A percentile compares a stretch with the other conserved stretches of the same genome.
Evolutionary conservation across 345 rosid genomes (phyloP).

Genomic region (Euphorbia peplus): DNA sequence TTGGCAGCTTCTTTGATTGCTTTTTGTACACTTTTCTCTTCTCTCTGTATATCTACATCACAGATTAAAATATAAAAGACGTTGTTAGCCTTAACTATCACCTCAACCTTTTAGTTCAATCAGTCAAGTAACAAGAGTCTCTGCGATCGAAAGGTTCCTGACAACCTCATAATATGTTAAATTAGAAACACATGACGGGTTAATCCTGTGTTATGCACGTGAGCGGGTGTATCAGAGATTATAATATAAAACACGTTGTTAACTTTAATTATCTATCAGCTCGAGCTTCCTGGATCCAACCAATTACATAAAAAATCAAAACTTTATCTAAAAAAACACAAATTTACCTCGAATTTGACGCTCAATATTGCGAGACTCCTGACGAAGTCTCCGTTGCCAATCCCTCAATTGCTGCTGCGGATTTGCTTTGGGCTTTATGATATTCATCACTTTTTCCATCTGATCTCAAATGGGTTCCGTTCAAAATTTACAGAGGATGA

Average conservation of each 20-base stretch:
- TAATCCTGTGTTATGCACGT: no score
- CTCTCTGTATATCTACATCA: conserved; percentile 92
- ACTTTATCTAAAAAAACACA: background rate
- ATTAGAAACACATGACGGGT: no score
- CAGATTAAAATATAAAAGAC: no score
- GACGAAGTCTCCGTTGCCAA: conserved; percentile 94
- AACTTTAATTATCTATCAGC: no score
- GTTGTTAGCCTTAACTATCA: no score
- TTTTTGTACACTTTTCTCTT: conserved; percentile 80
- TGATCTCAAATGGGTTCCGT: background rate
- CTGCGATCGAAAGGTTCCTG: no score
- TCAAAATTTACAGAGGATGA: background rate
- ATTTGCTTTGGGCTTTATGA: conserved; percentile 76
- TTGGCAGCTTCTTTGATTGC: conserved; percentile 90
- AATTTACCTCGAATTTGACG: conserved; percentile 79
- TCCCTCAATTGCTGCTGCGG: conserved; percentile 79
- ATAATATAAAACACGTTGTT: no score
- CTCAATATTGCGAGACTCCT: conserved; percentile 83
- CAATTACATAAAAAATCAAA: background rate
- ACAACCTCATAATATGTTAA: no score
- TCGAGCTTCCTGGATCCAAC: conserved; percentile 7
- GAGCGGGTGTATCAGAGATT: no score
- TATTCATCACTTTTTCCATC: conserved; percentile 81
- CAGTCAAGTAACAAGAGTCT: no score
- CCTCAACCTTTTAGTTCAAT: no score